Evolutionary conservation across 352 stramenopile genomes (phyloP).

Genomic region (Phytopythium mirpurense): DNA sequence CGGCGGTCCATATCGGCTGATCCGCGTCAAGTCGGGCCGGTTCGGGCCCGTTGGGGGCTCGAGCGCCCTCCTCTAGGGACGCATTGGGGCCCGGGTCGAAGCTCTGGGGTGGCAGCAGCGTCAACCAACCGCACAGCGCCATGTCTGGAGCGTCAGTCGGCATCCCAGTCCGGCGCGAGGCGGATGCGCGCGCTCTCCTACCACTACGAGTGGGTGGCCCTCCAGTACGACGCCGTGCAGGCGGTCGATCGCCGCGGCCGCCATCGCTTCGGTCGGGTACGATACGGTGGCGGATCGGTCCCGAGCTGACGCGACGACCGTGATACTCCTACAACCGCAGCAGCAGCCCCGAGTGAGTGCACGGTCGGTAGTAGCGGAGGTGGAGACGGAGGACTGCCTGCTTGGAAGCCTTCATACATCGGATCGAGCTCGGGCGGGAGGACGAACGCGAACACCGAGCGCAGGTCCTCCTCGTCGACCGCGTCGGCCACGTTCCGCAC

Average conservation of each 20-base stretch:
- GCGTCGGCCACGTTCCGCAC: conserved; percentile 39
- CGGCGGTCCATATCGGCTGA: conserved; percentile 12
- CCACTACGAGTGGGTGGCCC: conserved; percentile 40
- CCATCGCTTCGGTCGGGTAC: conserved; percentile 24
- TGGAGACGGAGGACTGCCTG: too few species aligned
- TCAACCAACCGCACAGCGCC: background rate
- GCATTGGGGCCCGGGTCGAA: conserved; percentile 7
- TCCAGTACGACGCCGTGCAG: conserved; percentile 52
- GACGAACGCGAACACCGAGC: conserved; percentile 51
- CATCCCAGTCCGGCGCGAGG: background rate
- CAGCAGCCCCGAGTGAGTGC: background rate
- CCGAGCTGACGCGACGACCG: conserved; percentile 9
- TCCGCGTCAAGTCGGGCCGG: background rate
- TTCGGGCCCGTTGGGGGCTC: background rate
- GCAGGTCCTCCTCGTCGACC: conserved; percentile 49
- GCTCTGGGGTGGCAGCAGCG: conserved; percentile 12
- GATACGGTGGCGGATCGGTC: conserved; percentile 12
- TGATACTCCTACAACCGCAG: conserved; percentile 7
- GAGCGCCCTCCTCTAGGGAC: background rate
- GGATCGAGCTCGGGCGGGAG: conserved; percentile 31
- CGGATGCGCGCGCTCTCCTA: conserved; percentile 10
- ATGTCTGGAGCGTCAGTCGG: background rate
- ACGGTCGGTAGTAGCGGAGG: background rate
- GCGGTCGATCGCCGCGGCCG: conserved; percentile 31
- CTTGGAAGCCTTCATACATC: too few species aligned